These are phyloP conservation scores for Globisporangium apiculatum DNA, from an alignment of 352 stramenopile genomes.

Conservation along the genomic window DNA sequence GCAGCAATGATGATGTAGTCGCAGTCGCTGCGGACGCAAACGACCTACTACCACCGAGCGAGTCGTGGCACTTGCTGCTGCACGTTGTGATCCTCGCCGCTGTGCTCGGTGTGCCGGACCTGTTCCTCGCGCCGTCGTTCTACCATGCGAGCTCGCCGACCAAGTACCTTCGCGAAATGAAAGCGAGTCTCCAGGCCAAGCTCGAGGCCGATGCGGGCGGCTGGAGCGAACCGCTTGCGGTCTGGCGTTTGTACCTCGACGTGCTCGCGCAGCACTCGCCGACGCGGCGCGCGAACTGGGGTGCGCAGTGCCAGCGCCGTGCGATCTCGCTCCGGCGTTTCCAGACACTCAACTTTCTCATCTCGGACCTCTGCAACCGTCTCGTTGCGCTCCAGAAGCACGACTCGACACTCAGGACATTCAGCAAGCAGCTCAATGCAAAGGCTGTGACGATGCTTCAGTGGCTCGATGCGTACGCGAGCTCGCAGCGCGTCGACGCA, in stretches of 20 bases:
- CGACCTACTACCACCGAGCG: background rate
- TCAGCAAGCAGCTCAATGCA: constrained; percentile 32
- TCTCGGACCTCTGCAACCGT: constrained; percentile 67
- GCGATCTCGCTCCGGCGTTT: constrained; percentile 62
- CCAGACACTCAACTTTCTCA: constrained; percentile 71
- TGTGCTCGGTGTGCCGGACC: constrained; percentile 55
- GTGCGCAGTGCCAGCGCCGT: constrained; percentile 33
- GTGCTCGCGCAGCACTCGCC: constrained; percentile 38
- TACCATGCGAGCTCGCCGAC: constrained; percentile 61
- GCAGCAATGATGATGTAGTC: background rate
- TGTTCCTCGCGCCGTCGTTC: constrained; percentile 76
- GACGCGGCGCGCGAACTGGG: constrained; percentile 33
- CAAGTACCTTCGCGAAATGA: constrained; percentile 74
- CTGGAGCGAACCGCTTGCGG: constrained; percentile 72
- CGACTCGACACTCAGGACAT: constrained; percentile 13
- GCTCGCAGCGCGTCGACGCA: constrained; percentile 44
- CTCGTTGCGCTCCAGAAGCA: constrained; percentile 45
- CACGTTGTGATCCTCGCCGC: constrained; percentile 63
- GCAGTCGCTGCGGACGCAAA: background rate
- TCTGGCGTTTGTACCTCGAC: constrained; percentile 69
- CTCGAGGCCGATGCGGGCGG: constrained; percentile 44
- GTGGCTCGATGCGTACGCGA: constrained; percentile 55
- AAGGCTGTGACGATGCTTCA: constrained; percentile 42
- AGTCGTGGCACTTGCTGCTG: constrained; percentile 36
- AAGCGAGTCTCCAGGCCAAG: constrained; percentile 60